Evolutionary conservation across 257 asterid genomes (phyloP).

Genomic region (Paraleonurus japonicus): DNA sequence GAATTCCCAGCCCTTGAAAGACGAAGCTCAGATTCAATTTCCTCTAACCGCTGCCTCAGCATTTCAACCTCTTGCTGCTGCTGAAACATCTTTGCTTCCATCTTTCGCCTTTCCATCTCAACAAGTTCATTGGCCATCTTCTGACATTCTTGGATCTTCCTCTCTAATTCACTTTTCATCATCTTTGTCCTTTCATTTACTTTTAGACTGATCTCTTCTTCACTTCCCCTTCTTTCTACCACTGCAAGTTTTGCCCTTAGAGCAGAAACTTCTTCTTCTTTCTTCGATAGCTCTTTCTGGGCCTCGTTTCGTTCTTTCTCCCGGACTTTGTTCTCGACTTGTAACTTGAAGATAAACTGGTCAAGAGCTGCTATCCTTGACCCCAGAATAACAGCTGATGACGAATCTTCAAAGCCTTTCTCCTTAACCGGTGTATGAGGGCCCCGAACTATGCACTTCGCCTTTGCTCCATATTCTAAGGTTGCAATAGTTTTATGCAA

Average conservation of each 20-base stretch:
- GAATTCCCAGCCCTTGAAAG: conserved; percentile 47
- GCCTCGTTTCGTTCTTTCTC: conserved; percentile 70
- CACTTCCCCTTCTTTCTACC: conserved; percentile 46
- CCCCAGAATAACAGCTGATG: conserved; percentile 63
- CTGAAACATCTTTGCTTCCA: conserved; percentile 60
- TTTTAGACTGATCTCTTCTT: conserved; percentile 58
- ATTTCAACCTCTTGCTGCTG: conserved; percentile 71
- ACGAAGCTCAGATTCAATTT: conserved; percentile 59
- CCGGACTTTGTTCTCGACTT: conserved; percentile 63
- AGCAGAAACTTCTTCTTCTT: conserved; percentile 63
- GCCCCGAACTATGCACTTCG: conserved; percentile 87
- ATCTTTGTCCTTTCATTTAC: conserved; percentile 47
- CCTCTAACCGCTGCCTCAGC: conserved; percentile 72
- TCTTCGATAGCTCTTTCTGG: conserved; percentile 52
- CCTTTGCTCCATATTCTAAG: conserved; percentile 93
- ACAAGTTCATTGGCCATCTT: conserved; percentile 57
- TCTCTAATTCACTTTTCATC: conserved; percentile 58
- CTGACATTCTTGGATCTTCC: conserved; percentile 60
- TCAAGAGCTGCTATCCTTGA: conserved; percentile 84
- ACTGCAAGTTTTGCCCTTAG: conserved; percentile 57
- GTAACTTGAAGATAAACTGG: conserved; percentile 73
- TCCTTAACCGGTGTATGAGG: conserved; percentile 76
- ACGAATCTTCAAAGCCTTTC: conserved; percentile 70
- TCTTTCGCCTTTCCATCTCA: conserved; percentile 71
- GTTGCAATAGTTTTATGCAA: conserved; percentile 90